phyloP scores from a whole-genome alignment of 768 basidiomycete species.

The Boletus pseudo-olivaceus region DNA sequence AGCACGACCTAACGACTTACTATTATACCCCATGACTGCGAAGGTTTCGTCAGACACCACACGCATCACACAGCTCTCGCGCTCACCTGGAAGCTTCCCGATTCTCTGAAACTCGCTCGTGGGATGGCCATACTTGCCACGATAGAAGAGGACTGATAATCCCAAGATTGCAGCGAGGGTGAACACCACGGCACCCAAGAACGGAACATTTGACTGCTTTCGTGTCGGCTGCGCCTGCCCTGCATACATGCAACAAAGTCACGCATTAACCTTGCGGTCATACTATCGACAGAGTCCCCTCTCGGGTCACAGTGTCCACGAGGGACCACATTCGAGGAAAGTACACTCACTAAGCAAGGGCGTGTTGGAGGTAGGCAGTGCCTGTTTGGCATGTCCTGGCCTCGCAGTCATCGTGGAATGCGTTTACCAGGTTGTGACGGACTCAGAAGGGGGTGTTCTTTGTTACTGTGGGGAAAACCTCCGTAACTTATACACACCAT shows the following conservation, averaged over 20 bases:
- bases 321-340: background rate
- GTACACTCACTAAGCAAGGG: slow-evolving; percentile 19
- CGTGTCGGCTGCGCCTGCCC: background rate
- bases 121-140: background rate
- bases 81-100: slow-evolving; percentile 36
- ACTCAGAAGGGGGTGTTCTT: background rate
- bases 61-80: background rate
- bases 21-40: slow-evolving; percentile 62
- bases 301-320: background rate
- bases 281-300: background rate
- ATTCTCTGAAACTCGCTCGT: slow-evolving; percentile 19
- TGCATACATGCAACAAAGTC: background rate
- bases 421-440: background rate
- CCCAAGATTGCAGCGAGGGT: slow-evolving; percentile 21
- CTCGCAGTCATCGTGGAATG: slow-evolving; percentile 9
- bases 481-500: background rate
- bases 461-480: slow-evolving; percentile 1
- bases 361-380: slow-evolving; percentile 7
- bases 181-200: slow-evolving; percentile 14
- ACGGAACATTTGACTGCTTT: background rate
- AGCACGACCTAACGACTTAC: slow-evolving; percentile 33
- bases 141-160: slow-evolving; percentile 13
- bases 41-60: background rate
- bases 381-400: background rate
- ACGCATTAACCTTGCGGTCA: background rate